These are phyloP conservation scores for Torulaspora franciscae DNA, from an alignment of 805 yeast species.

Conservation along the genomic window DNA sequence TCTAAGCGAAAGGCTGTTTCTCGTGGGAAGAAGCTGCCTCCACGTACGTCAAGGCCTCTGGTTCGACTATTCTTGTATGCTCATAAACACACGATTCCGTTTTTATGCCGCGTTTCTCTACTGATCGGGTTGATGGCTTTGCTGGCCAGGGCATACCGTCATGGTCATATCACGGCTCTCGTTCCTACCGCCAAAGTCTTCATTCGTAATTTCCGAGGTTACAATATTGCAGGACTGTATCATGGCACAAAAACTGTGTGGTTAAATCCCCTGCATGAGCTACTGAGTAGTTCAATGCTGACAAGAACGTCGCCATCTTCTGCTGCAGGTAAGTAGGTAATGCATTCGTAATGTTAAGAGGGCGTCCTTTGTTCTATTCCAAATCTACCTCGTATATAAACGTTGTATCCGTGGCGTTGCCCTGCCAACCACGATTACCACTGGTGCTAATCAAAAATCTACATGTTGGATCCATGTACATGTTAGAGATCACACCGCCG, in stretches of 20 bases:
- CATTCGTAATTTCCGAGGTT: slow-evolving; percentile 6
- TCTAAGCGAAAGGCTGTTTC: slow-evolving; percentile 8
- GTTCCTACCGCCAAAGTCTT: slow-evolving; percentile 11
- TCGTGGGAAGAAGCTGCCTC: slow-evolving; percentile 2
- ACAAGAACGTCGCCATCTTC: slow-evolving; percentile 3
- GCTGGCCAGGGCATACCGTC: slow-evolving; percentile 9
- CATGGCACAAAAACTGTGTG: slow-evolving; percentile 12
- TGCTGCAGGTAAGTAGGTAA: background rate
- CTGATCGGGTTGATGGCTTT: slow-evolving; percentile 15
- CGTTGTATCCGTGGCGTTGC: slow-evolving; percentile 71
- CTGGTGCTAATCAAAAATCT: slow-evolving; percentile 85
- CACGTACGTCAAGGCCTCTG: slow-evolving; percentile 5
- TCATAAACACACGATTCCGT: slow-evolving; percentile 9
- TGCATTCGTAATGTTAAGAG: background rate
- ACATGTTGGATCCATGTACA: slow-evolving; percentile 81
- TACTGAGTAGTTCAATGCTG: slow-evolving; percentile 4
- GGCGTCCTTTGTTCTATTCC: slow-evolving; percentile 15
- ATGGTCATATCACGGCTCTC: slow-evolving; percentile 5
- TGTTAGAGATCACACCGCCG: slow-evolving; percentile 78
- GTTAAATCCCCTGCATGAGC: slow-evolving; percentile 15
- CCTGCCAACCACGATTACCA: slow-evolving; percentile 96
- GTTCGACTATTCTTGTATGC: slow-evolving; percentile 8
- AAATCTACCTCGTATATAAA: slow-evolving; percentile 73
- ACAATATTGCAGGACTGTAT: slow-evolving; percentile 11
- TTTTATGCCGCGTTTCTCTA: slow-evolving; percentile 13